Conservation (phyloP, 2,329 filamentous ascomycete genomes). For the Dothideomycetidae sp. region DNA sequence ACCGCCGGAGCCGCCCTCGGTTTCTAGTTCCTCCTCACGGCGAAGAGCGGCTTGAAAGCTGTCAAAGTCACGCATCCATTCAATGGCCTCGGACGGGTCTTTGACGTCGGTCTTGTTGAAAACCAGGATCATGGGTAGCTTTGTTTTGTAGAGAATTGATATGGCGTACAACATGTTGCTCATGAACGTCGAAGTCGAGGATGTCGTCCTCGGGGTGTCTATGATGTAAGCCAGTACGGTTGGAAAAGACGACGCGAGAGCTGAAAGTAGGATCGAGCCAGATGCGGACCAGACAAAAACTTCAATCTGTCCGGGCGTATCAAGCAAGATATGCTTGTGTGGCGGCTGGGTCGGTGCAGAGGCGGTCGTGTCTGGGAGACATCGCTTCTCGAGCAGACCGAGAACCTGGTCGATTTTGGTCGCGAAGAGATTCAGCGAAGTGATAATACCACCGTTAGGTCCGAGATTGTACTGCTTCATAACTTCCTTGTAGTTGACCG, state of each 20-base stretch:
- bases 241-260: slow-evolving; percentile 82
- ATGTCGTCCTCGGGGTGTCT: slow-evolving; percentile 79
- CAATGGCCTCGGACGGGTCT: slow-evolving; percentile 76
- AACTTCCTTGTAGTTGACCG: slow-evolving; percentile 97
- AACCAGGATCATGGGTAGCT: slow-evolving; percentile 93
- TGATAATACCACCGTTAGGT: slow-evolving; percentile 92
- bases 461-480: slow-evolving; percentile 99
- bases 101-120: slow-evolving; percentile 99
- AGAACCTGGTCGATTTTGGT: slow-evolving; percentile 98
- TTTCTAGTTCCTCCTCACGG: slow-evolving; percentile 61
- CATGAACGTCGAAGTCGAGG: slow-evolving; percentile 95
- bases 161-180: slow-evolving; percentile 99
- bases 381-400: slow-evolving; percentile 72
- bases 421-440: slow-evolving; percentile 87
- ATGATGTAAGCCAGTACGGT: slow-evolving; percentile 97
- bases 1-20: slow-evolving; percentile 54
- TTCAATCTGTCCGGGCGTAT: slow-evolving; percentile 95
- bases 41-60: slow-evolving; percentile 78
- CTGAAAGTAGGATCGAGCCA: slow-evolving; percentile 84
- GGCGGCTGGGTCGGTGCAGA: slow-evolving; percentile 39
- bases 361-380: slow-evolving; percentile 17
- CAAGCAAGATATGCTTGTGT: slow-evolving; percentile 67
- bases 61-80: slow-evolving; percentile 99
- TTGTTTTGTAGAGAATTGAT: slow-evolving; percentile 97
- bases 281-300: slow-evolving; percentile 98